Evolutionary conservation across 2,329 filamentous ascomycete genomes (phyloP), one percentile per base, ranked within the genome.

Genomic region (Teratosphaeriaceae sp.): DNA sequence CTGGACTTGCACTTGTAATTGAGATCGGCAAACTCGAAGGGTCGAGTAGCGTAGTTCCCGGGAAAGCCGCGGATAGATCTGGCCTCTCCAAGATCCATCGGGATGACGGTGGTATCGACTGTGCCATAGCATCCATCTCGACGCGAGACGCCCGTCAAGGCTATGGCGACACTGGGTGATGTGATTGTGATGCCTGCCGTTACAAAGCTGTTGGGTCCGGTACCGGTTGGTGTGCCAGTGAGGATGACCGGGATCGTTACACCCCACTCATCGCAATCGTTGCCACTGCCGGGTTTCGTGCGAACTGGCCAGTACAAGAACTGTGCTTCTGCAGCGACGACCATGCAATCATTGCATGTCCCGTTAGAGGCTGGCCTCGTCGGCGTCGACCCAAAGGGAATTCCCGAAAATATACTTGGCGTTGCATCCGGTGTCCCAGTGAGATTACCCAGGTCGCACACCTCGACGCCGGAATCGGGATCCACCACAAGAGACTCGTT

Each of bases 241-340:
- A 34, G 24, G 8, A 27, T n/a, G n/a, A n/a, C n/a, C n/a, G n/a
- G n/a, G n/a, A n/a, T n/a, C n/a, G n/a, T n/a, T 18, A 8, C 7
- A 12, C 19, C 16, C 16, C 6, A 20, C 5, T 4, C 15, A n/a
- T 36, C 20, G 19, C 33, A 36, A 5, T 19, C 6, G 15, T 20
- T 8, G 5, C 20, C 33, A 19, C 5, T 11, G 15, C 33, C 33
- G 6, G 19, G 16, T n/a, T 22, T 19, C 5, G 33, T 36, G 5
- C 33, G 33, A 8, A 36, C 16, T n/a, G 33, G 33, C 33, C 33
- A 36, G 33, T 36, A 36, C 5, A 36, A n/a, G 12, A 36, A 8
- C 19, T 36, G 33, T n/a, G 33, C 33, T 21, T 19, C 33, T 7
- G 16, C 33, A 22, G 33, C 33, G 16, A 36, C 16, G 19, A 36